Conservation (phyloP, 2,329 filamentous ascomycete species). For the Camillea tinctor region DNA sequence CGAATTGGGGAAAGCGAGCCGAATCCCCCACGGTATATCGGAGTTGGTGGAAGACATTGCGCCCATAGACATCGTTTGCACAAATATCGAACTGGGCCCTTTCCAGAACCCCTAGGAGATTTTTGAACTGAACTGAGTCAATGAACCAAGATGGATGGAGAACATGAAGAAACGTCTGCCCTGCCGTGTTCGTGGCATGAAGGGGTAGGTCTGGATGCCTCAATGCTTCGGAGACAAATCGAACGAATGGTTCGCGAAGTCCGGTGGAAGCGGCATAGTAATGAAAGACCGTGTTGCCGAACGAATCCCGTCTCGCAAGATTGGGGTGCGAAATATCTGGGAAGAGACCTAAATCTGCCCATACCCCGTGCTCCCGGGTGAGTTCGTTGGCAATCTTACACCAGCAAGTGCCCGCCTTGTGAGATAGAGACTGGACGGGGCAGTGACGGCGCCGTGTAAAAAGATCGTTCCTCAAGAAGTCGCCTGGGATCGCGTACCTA, state of each 20-base stretch:
- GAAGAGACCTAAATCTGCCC: slow-evolving; percentile 27
- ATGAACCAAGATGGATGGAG: slow-evolving; percentile 32
- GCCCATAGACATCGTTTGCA: slow-evolving; percentile 32
- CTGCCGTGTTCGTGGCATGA: slow-evolving; percentile 26
- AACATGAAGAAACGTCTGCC: slow-evolving; percentile 33
- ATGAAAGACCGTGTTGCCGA: slow-evolving; percentile 55
- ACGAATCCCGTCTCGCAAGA: slow-evolving; percentile 43
- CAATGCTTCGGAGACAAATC: slow-evolving; percentile 18
- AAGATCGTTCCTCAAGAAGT: slow-evolving; percentile 42
- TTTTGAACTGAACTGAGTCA: slow-evolving; percentile 18
- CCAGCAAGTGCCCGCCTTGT: slow-evolving; percentile 29
- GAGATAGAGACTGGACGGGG: slow-evolving; percentile 28
- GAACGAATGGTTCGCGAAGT: slow-evolving; percentile 19
- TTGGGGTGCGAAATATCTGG: slow-evolving; percentile 27
- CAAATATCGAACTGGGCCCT: slow-evolving; percentile 23
- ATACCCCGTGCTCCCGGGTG: slow-evolving; percentile 7
- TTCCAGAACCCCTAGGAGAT: slow-evolving; percentile 23
- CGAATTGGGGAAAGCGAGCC: slow-evolving; percentile 20
- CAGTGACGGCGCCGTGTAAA: slow-evolving; percentile 8
- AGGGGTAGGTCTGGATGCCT: slow-evolving; percentile 25
- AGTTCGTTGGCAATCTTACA: slow-evolving; percentile 31
- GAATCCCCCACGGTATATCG: slow-evolving; percentile 19
- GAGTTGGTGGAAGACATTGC: slow-evolving; percentile 34
- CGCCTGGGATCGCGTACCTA: slow-evolving; percentile 44
- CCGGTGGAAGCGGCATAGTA: slow-evolving; percentile 19